Conservation (phyloP, 2,329 filamentous ascomycete species). For the Ilyonectria robusta region DNA sequence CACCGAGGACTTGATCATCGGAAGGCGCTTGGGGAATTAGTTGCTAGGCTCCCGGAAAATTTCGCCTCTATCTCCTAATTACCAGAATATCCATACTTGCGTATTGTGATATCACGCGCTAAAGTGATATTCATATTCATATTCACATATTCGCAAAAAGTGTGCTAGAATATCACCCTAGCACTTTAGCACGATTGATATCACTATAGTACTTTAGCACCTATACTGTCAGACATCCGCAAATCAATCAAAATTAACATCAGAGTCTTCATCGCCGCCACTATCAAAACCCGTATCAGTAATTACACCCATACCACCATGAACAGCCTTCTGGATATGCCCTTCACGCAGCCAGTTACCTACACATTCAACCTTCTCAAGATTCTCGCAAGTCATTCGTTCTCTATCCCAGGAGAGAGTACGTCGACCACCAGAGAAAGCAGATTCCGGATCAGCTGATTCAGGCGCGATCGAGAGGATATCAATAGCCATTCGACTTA, state of each 20-base stretch:
- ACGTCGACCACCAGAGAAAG: neutral
- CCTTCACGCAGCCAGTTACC: neutral
- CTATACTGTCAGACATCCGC: neutral
- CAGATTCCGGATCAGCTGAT: neutral
- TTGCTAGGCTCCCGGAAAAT: no score
- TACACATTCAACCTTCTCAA: neutral
- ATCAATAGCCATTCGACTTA: neutral
- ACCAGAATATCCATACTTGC: neutral
- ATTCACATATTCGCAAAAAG: neutral
- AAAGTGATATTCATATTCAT: neutral
- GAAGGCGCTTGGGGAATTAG: neutral
- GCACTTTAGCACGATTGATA: neutral
- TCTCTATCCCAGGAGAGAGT: neutral
- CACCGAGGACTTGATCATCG: neutral
- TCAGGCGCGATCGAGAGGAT: neutral
- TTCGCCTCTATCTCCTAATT: no score
- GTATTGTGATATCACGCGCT: neutral
- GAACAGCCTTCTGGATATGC: neutral
- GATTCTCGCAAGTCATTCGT: neutral
- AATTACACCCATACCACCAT: neutral
- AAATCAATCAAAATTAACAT: neutral
- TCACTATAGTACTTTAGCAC: neutral
- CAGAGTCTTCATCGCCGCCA: neutral
- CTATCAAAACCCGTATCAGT: neutral
- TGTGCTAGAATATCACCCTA: neutral